These are phyloP conservation scores for Sporisorium exsertum DNA, from an alignment of 1,284 basidiomycete genomes.

Conservation along the genomic window DNA sequence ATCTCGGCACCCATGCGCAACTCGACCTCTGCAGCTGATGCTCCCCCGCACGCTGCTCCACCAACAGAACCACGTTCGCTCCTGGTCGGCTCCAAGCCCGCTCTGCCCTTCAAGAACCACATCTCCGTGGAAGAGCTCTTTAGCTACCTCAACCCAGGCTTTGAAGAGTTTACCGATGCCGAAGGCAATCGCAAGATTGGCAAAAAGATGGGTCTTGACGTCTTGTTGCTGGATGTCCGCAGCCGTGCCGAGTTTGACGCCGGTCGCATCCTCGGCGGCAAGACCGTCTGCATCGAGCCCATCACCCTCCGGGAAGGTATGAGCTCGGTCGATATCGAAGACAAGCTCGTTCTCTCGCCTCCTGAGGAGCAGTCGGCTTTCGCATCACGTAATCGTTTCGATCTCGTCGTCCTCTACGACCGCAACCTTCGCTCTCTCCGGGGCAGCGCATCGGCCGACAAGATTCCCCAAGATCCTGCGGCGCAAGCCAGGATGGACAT, in stretches of 20 bases:
- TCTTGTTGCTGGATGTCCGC: slow-evolving; percentile 86
- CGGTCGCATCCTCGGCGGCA: slow-evolving; percentile 78
- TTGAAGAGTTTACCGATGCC: slow-evolving; percentile 55
- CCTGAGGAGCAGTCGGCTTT: slow-evolving; percentile 80
- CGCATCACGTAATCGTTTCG: slow-evolving; percentile 83
- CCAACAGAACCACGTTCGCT: slow-evolving; percentile 25
- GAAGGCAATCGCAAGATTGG: slow-evolving; percentile 52
- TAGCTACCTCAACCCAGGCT: slow-evolving; percentile 62
- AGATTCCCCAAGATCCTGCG: slow-evolving; percentile 34
- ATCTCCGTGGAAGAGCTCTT: slow-evolving; percentile 65
- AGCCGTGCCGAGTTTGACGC: slow-evolving; percentile 80
- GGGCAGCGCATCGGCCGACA: slow-evolving; percentile 20
- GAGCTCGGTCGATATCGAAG: slow-evolving; percentile 82
- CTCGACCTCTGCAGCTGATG: background rate
- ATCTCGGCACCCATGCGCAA: slow-evolving; percentile 17
- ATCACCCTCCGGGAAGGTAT: slow-evolving; percentile 52
- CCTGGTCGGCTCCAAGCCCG: slow-evolving; percentile 49
- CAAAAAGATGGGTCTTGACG: slow-evolving; percentile 47
- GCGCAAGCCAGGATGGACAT: slow-evolving; percentile 49
- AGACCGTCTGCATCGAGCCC: slow-evolving; percentile 83
- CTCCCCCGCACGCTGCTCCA: background rate
- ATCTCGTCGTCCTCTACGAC: slow-evolving; percentile 91
- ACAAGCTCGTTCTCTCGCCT: slow-evolving; percentile 80
- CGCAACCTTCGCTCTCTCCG: slow-evolving; percentile 65
- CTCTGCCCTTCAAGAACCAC: slow-evolving; percentile 49